Conservation (phyloP, 2,329 filamentous ascomycete genomes). For the Epichloe sp. region DNA sequence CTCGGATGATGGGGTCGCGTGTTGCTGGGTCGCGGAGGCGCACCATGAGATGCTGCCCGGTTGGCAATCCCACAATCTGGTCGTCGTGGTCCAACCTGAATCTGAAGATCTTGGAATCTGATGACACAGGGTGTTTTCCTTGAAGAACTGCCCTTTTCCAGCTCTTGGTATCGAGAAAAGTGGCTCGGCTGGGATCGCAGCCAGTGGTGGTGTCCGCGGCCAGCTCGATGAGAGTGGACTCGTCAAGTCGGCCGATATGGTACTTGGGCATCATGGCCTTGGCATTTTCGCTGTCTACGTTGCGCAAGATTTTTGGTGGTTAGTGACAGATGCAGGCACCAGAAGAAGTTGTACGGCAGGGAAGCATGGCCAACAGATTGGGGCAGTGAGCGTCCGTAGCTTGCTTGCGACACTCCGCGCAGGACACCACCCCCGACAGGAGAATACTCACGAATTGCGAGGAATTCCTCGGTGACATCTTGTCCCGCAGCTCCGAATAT, state of each 20-base stretch:
- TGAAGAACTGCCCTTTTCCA: constrained; percentile 65
- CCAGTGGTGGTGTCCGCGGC: constrained; percentile 25
- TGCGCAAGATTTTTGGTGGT: background rate
- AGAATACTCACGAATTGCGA: constrained; percentile 65
- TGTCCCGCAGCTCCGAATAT: constrained; percentile 72
- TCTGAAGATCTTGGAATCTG: constrained; percentile 69
- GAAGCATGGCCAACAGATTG: background rate
- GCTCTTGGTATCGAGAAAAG: constrained; percentile 57
- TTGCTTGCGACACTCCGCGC: too few species aligned
- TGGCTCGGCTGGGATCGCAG: constrained; percentile 30
- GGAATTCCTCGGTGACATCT: constrained; percentile 78
- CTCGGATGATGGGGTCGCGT: constrained; percentile 62
- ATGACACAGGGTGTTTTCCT: constrained; percentile 56
- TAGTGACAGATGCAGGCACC: too few species aligned
- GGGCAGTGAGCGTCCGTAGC: too few species aligned
- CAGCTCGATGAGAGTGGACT: constrained; percentile 40
- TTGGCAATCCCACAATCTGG: constrained; percentile 63
- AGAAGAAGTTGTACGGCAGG: background rate
- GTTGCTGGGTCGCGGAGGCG: constrained; percentile 61
- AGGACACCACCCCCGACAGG: too few species aligned
- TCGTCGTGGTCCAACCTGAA: constrained; percentile 61
- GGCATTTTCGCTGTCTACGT: constrained; percentile 76
- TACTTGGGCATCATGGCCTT: constrained; percentile 81
- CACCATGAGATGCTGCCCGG: constrained; percentile 80
- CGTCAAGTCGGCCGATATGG: constrained; percentile 67